A percentile compares a stretch with the other conserved stretches of the same genome.
These are phyloP conservation scores for Coemansia asiatica DNA, from an alignment of 192 early-diverging fungal species.

Conservation along the genomic window DNA sequence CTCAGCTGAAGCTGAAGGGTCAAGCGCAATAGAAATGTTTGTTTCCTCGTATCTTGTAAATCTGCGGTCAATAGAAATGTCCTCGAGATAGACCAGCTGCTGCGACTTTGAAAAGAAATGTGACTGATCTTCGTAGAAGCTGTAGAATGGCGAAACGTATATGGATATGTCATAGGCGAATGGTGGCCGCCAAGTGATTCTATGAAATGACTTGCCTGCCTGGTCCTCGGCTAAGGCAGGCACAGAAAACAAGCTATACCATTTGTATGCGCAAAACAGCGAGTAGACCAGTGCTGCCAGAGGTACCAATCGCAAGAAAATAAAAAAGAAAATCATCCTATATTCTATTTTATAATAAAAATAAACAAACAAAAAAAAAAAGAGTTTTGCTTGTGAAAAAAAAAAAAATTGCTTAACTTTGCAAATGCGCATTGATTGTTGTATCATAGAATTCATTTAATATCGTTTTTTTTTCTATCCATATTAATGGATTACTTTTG, in stretches of 20 bases:
- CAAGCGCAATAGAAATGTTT: no score
- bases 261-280: not conserved
- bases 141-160: conserved; percentile 7
- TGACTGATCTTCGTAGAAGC: conserved; percentile 21
- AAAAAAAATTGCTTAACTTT: no score
- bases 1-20: no score
- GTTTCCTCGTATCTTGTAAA: no score
- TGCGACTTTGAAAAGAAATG: conserved; percentile 8
- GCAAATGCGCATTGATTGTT: no score
- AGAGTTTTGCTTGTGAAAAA: no score
- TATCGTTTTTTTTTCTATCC: no score
- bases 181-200: conserved; percentile 7
- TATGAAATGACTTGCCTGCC: not conserved
- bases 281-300: not conserved
- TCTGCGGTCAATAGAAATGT: not conserved
- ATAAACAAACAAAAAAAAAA: no score
- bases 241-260: conserved; percentile 1
- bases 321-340: not conserved
- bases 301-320: not conserved
- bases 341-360: no score
- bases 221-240: not conserved
- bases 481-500: no score
- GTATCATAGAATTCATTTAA: no score
- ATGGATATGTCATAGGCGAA: conserved; percentile 8
- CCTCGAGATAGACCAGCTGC: not conserved